Conservation (phyloP, 2,329 filamentous ascomycete species). For the Xylariaceae sp. region DNA sequence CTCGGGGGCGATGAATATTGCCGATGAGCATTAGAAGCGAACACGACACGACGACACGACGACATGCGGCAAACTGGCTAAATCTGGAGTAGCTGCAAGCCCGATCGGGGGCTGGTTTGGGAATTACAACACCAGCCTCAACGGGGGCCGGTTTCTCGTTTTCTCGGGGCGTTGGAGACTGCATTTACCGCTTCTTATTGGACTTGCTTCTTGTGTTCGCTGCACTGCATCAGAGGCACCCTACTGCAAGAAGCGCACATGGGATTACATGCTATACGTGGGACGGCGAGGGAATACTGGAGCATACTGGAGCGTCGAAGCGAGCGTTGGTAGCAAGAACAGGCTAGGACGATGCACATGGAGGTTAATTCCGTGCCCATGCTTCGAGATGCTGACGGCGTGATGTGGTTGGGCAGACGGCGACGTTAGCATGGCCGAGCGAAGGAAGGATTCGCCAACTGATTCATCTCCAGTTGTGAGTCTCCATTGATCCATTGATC, state of each 20-base stretch:
- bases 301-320: slow-evolving; percentile 8
- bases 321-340: slow-evolving; percentile 13
- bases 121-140: slow-evolving; percentile 20
- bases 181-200: slow-evolving; percentile 15
- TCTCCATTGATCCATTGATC: background rate
- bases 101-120: slow-evolving; percentile 26
- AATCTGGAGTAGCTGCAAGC: slow-evolving; percentile 5
- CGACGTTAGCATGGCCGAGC: slow-evolving; percentile 24
- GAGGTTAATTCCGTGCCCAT: background rate
- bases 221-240: slow-evolving; percentile 3
- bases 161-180: slow-evolving; percentile 18
- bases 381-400: slow-evolving; percentile 18
- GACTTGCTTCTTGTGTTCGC: slow-evolving; percentile 1
- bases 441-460: slow-evolving; percentile 22
- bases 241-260: slow-evolving; percentile 11
- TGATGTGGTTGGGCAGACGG: slow-evolving; percentile 30
- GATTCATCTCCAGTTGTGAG: background rate
- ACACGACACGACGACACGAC: slow-evolving; percentile 9
- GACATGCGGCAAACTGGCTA: background rate
- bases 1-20: background rate
- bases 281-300: background rate
- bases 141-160: slow-evolving; percentile 12
- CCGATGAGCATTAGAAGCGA: background rate
- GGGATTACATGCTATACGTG: slow-evolving; percentile 11
- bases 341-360: background rate